Base-by-base conservation (phyloP, 2,329 filamentous ascomycete species). In the Xylariaceae sp. region DNA sequence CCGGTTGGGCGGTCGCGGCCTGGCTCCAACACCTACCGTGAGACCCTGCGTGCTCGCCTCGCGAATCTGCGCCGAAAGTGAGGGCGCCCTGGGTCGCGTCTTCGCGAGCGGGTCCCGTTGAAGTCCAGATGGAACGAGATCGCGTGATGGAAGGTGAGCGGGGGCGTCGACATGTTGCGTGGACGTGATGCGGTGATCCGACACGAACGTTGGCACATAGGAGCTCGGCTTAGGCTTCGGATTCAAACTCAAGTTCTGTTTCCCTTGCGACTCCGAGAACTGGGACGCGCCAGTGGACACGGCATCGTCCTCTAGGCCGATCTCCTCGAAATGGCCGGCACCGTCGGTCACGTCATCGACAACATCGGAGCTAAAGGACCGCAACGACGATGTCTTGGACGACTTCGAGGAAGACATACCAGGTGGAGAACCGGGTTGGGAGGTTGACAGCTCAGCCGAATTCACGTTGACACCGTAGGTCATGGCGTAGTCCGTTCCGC, bases 261-360 rank as follows among this genome's bases (percentile, higher is more conserved):
- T 78, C 60, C 72, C 61, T 57, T 74, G 72, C 13, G 72, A 59
- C 51, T 74, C 68, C 51, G 73, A 71, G 34, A 73, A 68, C 51
- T 74, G 69, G 18, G 72, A 69, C 18, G 70, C 65, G 53, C 74
- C 71, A 37, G 69, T 59, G 13, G 74, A 67, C 55, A 71, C 65
- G 44, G 80, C 79, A 62, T 92, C 87, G 67, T 89, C 87, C 61
- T 92, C 88, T 35, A 97, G 84, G 10, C 89, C 90, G 72, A 97
- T 96, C 65, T 97, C 93, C 73, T 97, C 93, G 69, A 97, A 97
- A 73, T 97, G 87, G 64, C 85, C 86, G 59, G 88, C 83, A 70
- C 96, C 90, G 55, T 85, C 81, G 51, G 89, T 77, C 54, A 86
- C 81, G 66, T 81, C 84, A 69, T 87, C 85, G 67, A 90, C 89